A percentile compares a stretch with the other conserved stretches of the same genome.
Evolutionary conservation across 2,329 filamentous ascomycete genomes (phyloP).

Genomic region (Fusarium luffae): DNA sequence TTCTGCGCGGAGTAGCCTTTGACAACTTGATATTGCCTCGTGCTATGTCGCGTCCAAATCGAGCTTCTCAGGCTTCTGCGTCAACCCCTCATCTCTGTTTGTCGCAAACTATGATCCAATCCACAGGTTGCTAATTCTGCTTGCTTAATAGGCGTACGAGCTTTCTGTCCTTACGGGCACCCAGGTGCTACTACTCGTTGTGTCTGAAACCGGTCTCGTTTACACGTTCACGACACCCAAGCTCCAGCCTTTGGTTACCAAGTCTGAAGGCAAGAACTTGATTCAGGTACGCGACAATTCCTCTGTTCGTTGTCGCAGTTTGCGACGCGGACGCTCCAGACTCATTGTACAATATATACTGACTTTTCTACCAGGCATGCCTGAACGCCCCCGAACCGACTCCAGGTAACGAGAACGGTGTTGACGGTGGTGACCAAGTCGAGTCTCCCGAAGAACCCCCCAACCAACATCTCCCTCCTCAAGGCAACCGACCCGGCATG

Average conservation of each 20-base stretch:
- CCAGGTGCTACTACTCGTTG: slow-evolving; percentile 94
- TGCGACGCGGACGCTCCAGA: not conserved
- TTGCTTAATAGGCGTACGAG: slow-evolving; percentile 82
- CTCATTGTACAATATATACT: slow-evolving; percentile 2
- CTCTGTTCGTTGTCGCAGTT: not conserved
- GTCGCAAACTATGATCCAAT: not conserved
- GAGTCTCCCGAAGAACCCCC: slow-evolving; percentile 92
- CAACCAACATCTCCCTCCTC: slow-evolving; percentile 78
- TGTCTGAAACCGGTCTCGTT: slow-evolving; percentile 95
- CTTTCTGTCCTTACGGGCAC: slow-evolving; percentile 97
- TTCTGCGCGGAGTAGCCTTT: not conserved
- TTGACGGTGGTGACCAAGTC: slow-evolving; percentile 79
- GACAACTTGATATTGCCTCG: not conserved
- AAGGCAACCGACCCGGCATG: slow-evolving; percentile 70
- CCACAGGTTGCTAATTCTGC: slow-evolving; percentile 34
- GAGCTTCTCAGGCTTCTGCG: slow-evolving; percentile 5
- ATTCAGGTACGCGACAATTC: slow-evolving; percentile 79
- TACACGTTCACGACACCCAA: slow-evolving; percentile 99
- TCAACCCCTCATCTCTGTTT: not conserved
- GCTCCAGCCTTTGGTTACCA: slow-evolving; percentile 96
- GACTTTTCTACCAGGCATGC: slow-evolving; percentile 75
- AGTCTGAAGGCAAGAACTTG: slow-evolving; percentile 98
- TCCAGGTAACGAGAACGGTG: slow-evolving; percentile 82
- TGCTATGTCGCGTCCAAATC: slow-evolving; percentile 21
- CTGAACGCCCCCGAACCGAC: slow-evolving; percentile 94